A percentile compares a stretch with the other conserved stretches of the same genome.
Conservation (phyloP, 164 flowering plant genomes). For the Piper betle region DNA sequence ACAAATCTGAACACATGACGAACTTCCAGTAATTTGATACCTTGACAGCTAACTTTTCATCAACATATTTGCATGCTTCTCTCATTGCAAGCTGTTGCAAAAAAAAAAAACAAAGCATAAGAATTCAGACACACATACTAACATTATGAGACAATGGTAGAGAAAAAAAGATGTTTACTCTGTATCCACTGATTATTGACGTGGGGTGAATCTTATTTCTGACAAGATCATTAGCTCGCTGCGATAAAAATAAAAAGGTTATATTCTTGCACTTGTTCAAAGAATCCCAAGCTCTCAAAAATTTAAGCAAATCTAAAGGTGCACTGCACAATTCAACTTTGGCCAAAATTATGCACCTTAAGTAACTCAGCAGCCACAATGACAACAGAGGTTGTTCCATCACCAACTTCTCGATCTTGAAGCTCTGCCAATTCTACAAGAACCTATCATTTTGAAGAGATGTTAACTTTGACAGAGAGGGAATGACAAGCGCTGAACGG, state of each 20-base stretch:
- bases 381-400: conserved; percentile 98
- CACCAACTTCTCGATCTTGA: conserved; percentile 98
- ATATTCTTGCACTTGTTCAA: not conserved
- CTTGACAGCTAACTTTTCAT: conserved; percentile 75
- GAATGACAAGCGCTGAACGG: not conserved
- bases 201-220: conserved; percentile 93
- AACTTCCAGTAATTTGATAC: conserved; percentile 17
- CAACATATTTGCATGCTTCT: conserved; percentile 85
- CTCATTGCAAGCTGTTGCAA: conserved; percentile 74
- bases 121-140: too few relatives aligned
- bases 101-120: not conserved
- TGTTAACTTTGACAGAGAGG: not conserved
- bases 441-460: conserved; percentile 29
- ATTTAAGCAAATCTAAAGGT: not conserved
- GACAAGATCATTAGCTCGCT: conserved; percentile 97
- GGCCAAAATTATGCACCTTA: conserved; percentile 29
- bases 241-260: conserved; percentile 13
- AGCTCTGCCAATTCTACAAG: conserved; percentile 99
- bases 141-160: too few relatives aligned
- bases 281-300: conserved; percentile 29
- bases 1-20: not conserved
- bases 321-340: not conserved
- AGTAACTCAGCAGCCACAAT: conserved; percentile 94
- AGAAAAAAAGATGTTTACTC: conserved; percentile 24
- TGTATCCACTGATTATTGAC: conserved; percentile 91